Evolutionary conservation across 257 asterid species (phyloP).

Genomic region (Pogostemon cablin): DNA sequence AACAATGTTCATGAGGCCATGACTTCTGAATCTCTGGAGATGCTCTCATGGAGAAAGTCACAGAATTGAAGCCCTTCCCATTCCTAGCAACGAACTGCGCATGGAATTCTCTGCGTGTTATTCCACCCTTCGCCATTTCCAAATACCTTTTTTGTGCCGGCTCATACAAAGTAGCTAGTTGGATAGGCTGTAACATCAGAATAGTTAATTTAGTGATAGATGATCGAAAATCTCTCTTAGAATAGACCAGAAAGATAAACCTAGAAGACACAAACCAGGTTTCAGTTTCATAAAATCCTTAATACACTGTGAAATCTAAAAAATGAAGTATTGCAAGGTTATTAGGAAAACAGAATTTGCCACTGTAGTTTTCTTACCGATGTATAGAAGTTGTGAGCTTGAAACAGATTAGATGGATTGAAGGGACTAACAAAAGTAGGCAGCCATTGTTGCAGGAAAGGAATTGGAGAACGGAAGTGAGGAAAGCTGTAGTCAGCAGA

Average conservation of each 20-base stretch:
- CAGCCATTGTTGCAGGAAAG: conserved; percentile 14
- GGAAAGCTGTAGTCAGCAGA: conserved; percentile 32
- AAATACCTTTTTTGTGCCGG: not conserved
- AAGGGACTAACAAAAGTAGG: conserved; percentile 24
- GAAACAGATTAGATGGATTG: conserved; percentile 26
- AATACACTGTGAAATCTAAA: conserved; percentile 11
- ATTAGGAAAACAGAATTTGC: conserved; percentile 6
- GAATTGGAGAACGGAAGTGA: conserved; percentile 17
- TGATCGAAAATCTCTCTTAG: not conserved
- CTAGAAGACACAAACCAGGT: not conserved
- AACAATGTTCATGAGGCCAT: not conserved
- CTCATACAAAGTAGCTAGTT: conserved; percentile 1
- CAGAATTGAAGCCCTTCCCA: conserved; percentile 3
- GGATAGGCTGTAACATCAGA: conserved; percentile 34
- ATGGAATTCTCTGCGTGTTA: too few species aligned
- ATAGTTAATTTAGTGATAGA: not conserved
- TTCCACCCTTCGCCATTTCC: conserved; percentile 16
- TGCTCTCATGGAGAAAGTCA: conserved; percentile 7
- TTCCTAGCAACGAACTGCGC: not conserved
- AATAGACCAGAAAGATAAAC: too few species aligned
- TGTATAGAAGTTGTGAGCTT: conserved; percentile 22
- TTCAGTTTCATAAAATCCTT: not conserved
- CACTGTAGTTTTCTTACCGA: conserved; percentile 34
- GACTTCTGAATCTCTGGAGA: conserved; percentile 12
- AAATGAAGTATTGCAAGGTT: not conserved